phyloP scores from a whole-genome alignment of 2,329 filamentous ascomycete species.

The Phaeosphaeria sp. region DNA sequence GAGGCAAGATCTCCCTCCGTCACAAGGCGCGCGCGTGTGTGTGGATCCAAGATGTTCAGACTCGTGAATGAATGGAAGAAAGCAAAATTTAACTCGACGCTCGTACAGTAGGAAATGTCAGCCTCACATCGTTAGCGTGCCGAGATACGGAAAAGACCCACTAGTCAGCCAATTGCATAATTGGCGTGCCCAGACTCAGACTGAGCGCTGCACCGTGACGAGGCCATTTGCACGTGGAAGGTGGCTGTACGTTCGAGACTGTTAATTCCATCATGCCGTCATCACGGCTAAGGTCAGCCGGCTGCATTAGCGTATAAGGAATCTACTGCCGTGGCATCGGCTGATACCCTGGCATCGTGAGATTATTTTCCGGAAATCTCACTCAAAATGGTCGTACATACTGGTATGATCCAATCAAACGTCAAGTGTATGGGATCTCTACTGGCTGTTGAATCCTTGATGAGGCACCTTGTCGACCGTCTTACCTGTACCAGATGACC shows the following conservation, averaged over 20 bases:
- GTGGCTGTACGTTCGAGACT: neutral
- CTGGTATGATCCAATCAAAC: neutral
- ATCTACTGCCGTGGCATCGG: neutral
- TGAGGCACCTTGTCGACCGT: neutral
- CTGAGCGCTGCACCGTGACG: neutral
- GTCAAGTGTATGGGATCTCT: neutral
- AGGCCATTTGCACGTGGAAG: neutral
- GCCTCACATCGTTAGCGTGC: neutral
- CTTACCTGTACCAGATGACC: neutral
- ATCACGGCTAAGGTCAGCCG: neutral
- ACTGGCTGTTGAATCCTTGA: neutral
- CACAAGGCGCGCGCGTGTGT: too few relatives aligned
- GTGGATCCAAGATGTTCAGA: too few relatives aligned
- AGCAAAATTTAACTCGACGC: neutral
- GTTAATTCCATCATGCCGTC: neutral
- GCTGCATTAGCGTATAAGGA: neutral
- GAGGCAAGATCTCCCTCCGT: too few relatives aligned
- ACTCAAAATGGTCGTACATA: neutral
- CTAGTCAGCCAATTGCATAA: neutral
- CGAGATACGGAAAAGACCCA: neutral
- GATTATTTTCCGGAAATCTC: neutral
- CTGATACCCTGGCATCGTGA: neutral
- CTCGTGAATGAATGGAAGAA: neutral
- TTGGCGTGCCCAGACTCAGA: neutral
- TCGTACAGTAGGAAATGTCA: neutral